phyloP scores from a whole-genome alignment of 2,329 filamentous ascomycete species.

The Annulohypoxylon truncatum region DNA sequence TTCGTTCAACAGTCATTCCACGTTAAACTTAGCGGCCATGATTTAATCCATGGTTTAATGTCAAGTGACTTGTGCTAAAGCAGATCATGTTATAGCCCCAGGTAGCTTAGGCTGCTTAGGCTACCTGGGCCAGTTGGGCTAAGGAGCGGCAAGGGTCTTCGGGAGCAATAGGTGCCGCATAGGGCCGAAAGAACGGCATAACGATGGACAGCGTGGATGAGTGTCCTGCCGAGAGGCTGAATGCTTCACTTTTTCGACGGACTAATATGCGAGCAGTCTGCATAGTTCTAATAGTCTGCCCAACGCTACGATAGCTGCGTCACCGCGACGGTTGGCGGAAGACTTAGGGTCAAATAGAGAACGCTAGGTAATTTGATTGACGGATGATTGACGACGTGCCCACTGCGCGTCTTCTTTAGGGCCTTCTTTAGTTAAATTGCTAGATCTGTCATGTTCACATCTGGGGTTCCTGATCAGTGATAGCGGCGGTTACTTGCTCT shows the following conservation, averaged over 20 bases:
- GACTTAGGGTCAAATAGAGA: not conserved
- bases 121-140: no score
- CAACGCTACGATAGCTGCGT: constrained; percentile 1
- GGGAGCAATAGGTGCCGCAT: constrained; percentile 29
- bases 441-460: constrained; percentile 25
- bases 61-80: constrained; percentile 32
- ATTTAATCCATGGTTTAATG: constrained; percentile 10
- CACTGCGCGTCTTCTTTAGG: constrained; percentile 4
- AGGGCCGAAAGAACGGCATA: constrained; percentile 33
- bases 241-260: constrained; percentile 25
- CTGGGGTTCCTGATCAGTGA: constrained; percentile 34
- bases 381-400: constrained; percentile 5
- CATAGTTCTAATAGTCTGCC: constrained; percentile 2
- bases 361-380: no score
- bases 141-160: constrained; percentile 26
- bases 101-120: constrained; percentile 5
- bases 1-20: constrained; percentile 6
- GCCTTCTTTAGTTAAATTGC: constrained; percentile 34
- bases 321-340: not conserved
- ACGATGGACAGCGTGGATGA: constrained; percentile 22
- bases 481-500: constrained; percentile 25
- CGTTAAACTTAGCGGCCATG: constrained; percentile 16
- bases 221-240: constrained; percentile 23
- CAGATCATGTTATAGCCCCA: constrained; percentile 26
- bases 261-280: constrained; percentile 15